Conservation (phyloP, 2,329 filamentous ascomycete genomes). For the Talaromyces sp. region DNA sequence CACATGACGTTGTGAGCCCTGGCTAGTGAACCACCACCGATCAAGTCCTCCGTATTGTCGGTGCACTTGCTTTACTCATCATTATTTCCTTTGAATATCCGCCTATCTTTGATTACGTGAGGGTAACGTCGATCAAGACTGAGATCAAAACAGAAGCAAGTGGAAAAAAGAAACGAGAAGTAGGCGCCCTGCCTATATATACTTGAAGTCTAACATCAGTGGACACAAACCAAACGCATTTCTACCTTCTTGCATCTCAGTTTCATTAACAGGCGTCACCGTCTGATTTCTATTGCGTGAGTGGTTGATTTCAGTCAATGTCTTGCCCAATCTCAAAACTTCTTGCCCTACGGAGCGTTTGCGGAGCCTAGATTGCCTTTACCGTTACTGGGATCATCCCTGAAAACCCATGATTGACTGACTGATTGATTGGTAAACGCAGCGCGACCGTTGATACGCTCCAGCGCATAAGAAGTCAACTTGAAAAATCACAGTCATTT, state of each 20-base stretch:
- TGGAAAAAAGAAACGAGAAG: conserved; percentile 8
- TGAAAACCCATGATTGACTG: neutral
- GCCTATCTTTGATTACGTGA: neutral
- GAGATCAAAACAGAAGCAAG: neutral
- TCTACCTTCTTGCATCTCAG: neutral
- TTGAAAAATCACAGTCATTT: neutral
- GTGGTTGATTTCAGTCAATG: neutral
- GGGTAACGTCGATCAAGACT: neutral
- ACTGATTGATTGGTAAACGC: neutral
- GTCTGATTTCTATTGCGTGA: conserved; percentile 3
- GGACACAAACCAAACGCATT: neutral
- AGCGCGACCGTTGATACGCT: conserved; percentile 3
- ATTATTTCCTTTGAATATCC: neutral
- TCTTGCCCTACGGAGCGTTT: conserved; percentile 4
- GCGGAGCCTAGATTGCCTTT: neutral
- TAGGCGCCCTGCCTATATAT: neutral
- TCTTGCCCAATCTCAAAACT: conserved; percentile 1
- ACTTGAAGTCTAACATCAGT: neutral
- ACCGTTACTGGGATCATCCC: conserved; percentile 12
- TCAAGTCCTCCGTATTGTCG: neutral
- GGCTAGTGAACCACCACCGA: neutral
- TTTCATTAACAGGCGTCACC: neutral
- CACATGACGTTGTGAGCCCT: conserved; percentile 2
- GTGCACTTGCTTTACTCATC: neutral
- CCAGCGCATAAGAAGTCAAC: neutral